A percentile compares a stretch with the other conserved stretches of the same genome.
Conservation (phyloP, 2,329 filamentous ascomycete species). For the Xylariomycetidae sp. region DNA sequence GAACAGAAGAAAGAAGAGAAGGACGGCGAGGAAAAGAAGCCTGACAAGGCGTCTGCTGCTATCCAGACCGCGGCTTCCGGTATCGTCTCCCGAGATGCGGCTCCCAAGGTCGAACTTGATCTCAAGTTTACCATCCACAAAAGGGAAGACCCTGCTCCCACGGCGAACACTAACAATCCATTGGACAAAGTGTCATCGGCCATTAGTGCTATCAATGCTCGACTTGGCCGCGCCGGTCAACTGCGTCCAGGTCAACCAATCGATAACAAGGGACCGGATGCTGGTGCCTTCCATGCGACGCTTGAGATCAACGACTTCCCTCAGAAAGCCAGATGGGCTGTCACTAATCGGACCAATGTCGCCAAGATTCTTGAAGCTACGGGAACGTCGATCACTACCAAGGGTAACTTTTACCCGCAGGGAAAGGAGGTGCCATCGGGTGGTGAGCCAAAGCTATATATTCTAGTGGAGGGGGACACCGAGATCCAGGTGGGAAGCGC, state of each 20-base stretch:
- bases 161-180: conserved; percentile 51
- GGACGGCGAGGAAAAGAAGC: conserved; percentile 63
- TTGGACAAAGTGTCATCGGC: conserved; percentile 87
- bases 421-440: conserved; percentile 75
- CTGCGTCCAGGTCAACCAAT: conserved; percentile 90
- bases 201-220: conserved; percentile 84
- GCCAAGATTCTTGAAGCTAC: conserved; percentile 96
- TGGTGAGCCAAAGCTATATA: conserved; percentile 90
- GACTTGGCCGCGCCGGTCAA: conserved; percentile 83
- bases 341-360: conserved; percentile 97
- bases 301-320: conserved; percentile 99
- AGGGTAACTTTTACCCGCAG: conserved; percentile 81
- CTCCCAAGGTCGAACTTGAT: conserved; percentile 38
- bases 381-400: conserved; percentile 94
- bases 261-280: conserved; percentile 97
- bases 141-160: conserved; percentile 52
- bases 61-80: conserved; percentile 59
- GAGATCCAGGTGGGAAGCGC: conserved; percentile 88
- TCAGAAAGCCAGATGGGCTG: conserved; percentile 96
- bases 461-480: conserved; percentile 94
- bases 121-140: conserved; percentile 70
- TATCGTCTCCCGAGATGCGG: conserved; percentile 48
- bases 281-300: conserved; percentile 92
- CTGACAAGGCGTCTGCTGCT: conserved; percentile 61
- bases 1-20: conserved; percentile 69